Evolutionary conservation across 495 filamentous ascomycete species (phyloP).

Genomic region (Xylaria telfairii): DNA sequence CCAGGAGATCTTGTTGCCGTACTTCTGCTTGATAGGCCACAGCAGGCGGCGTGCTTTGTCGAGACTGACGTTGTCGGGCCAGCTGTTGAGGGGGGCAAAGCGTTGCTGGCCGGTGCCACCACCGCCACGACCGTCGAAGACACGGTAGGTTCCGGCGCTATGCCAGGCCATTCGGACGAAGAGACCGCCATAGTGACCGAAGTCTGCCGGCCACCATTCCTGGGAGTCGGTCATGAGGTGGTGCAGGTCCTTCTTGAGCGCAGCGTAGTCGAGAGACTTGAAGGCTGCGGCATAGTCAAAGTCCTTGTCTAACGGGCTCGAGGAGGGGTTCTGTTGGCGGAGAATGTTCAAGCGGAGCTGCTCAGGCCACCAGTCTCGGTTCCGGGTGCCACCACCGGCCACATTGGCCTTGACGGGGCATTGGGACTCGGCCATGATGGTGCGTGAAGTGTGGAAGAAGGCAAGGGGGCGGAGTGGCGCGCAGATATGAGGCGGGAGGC

Average conservation of each 20-base stretch:
- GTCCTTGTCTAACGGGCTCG: conserved; percentile 63
- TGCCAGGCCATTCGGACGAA: conserved; percentile 83
- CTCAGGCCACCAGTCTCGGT: conserved; percentile 74
- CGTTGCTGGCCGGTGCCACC: conserved; percentile 75
- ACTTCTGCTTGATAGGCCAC: conserved; percentile 84
- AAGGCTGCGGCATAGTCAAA: conserved; percentile 74
- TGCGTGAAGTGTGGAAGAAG: background rate
- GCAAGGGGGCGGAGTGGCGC: background rate
- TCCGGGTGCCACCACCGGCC: conserved; percentile 66
- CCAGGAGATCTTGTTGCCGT: conserved; percentile 81
- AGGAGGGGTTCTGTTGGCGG: conserved; percentile 67
- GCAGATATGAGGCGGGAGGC: background rate
- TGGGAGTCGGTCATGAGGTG: conserved; percentile 76
- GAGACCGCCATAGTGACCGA: conserved; percentile 77
- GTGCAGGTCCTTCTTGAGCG: conserved; percentile 70
- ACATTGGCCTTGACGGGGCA: conserved; percentile 64
- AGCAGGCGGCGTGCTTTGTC: conserved; percentile 79
- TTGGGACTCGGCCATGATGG: conserved; percentile 36
- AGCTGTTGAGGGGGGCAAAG: conserved; percentile 79
- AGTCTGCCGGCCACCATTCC: conserved; percentile 79
- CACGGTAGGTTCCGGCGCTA: conserved; percentile 75
- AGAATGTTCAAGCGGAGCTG: conserved; percentile 70
- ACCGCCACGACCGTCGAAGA: conserved; percentile 73
- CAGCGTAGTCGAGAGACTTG: conserved; percentile 72
- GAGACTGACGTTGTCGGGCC: conserved; percentile 77